Evolutionary conservation across 169 alveolate genomes (phyloP).

Genomic region (Eimeria brunetti): DNA sequence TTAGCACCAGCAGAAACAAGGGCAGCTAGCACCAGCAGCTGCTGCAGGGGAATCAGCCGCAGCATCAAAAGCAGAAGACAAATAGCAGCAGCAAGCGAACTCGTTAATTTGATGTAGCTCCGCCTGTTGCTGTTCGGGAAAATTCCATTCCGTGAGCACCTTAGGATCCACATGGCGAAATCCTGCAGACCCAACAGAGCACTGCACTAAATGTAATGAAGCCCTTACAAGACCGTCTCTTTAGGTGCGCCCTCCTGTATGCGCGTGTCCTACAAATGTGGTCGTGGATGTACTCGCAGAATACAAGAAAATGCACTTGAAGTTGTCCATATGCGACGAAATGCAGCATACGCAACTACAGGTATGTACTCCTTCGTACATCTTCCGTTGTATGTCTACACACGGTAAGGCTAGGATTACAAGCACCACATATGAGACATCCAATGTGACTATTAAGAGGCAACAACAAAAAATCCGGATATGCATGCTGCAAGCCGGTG

Average conservation of each 20-base stretch:
- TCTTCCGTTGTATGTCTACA: not conserved
- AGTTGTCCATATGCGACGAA: not conserved
- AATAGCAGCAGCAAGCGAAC: not conserved
- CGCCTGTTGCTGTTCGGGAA: slow-evolving; percentile 11
- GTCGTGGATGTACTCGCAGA: not conserved
- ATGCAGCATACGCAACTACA: not conserved
- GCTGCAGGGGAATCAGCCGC: not conserved
- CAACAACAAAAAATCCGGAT: not conserved
- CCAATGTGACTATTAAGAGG: not conserved
- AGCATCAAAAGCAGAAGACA: not conserved
- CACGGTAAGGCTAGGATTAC: not conserved
- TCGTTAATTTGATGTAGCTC: slow-evolving; percentile 28
- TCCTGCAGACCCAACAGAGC: not conserved
- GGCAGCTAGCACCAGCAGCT: not conserved
- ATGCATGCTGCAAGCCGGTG: not conserved
- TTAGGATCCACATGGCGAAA: slow-evolving; percentile 41
- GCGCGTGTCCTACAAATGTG: not conserved
- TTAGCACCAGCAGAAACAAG: not conserved
- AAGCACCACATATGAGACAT: not conserved
- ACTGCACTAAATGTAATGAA: not conserved
- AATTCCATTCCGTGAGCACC: not conserved
- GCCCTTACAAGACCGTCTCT: not conserved
- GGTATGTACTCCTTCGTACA: not conserved
- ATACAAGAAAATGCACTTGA: not conserved
- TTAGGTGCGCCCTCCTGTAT: not conserved